Evolutionary conservation across 2,329 filamentous ascomycete genomes (phyloP), one percentile per base, ranked within the genome.

Genomic region (Clonostachys rosea): DNA sequence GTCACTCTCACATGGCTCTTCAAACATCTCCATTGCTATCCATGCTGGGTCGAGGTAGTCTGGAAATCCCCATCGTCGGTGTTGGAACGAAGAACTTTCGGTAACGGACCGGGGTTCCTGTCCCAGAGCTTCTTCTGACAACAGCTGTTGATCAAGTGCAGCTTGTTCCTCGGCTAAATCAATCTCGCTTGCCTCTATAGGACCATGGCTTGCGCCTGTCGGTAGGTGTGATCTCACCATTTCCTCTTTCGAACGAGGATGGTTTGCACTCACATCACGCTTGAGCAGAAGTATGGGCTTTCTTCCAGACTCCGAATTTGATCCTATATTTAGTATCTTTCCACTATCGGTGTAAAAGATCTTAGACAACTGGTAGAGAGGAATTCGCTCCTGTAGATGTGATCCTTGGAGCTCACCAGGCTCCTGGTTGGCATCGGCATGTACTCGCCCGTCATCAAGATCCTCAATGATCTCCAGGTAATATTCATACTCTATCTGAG

Each of bases 291-390:
- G 51, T 3, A 68, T 60, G 6, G 66, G 66, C 5, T 18, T n/a
- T 12, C 56, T 62, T 42, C 63, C 65, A 34, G 63, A 68, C 44
- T 54, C 84, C 13, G 84, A 84, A 9, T 67, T 62, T 5, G 68
- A 66, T 18, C 66, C 68, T 47, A 96, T 91, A 51, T 95, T 95
- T 24, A 96, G 73, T 10, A 96, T 89, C 55, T 89, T 89, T 16
- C 91, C 91, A 0, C 89, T 95, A 54, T 95, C 89, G 1, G 91
- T 90, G 59, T 96, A 96, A 66, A 96, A 95, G 34, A 96, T 89
- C 60, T 95, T 96, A 6, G 90, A 88, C 6, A 96, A 79, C 57
- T 82, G 72, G 34, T 71, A 64, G 5, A 79, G 66, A 0, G 76
- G 76, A n/a, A 82, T 69, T 1, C 65, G 67, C 50, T 83, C 79